phyloP scores from a whole-genome alignment of 1,284 basidiomycete genomes.

The Singerocomus inundabilis region DNA sequence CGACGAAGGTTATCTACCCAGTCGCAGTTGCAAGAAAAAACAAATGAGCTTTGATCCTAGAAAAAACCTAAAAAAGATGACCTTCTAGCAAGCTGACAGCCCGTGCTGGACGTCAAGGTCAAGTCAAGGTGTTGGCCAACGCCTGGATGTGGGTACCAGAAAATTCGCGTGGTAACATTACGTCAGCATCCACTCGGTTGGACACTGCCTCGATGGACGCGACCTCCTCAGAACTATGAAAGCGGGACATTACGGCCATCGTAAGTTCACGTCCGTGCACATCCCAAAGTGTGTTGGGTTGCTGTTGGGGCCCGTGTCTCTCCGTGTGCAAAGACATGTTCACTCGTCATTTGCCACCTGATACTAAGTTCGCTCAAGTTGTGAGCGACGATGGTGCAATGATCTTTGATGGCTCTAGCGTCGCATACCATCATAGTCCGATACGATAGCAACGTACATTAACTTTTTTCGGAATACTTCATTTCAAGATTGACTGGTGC shows the following conservation, averaged over 20 bases:
- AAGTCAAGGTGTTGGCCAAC: slow-evolving; percentile 16
- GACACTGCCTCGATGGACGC: background rate
- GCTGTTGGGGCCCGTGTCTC: background rate
- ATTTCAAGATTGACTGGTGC: background rate
- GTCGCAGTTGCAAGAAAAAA: slow-evolving; percentile 1
- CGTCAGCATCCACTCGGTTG: slow-evolving; percentile 23
- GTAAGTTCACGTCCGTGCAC: background rate
- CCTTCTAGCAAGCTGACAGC: slow-evolving; percentile 31
- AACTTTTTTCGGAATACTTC: background rate
- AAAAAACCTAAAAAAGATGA: slow-evolving; percentile 12
- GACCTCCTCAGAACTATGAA: background rate
- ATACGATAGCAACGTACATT: no score
- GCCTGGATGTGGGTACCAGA: slow-evolving; percentile 22
- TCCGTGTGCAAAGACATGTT: background rate
- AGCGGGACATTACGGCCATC: background rate
- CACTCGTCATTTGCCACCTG: background rate
- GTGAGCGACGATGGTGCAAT: background rate
- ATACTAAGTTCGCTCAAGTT: background rate
- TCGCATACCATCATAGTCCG: background rate
- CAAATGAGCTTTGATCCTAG: background rate
- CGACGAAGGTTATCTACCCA: slow-evolving; percentile 23
- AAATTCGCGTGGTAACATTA: slow-evolving; percentile 38
- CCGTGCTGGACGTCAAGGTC: slow-evolving; percentile 32
- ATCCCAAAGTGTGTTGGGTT: background rate
- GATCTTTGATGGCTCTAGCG: background rate